Percentiles rank a stretch among this genome's conserved stretches.
phyloP scores from a whole-genome alignment of 176 grass and related monocot species.

The Triticum timopheevii region DNA sequence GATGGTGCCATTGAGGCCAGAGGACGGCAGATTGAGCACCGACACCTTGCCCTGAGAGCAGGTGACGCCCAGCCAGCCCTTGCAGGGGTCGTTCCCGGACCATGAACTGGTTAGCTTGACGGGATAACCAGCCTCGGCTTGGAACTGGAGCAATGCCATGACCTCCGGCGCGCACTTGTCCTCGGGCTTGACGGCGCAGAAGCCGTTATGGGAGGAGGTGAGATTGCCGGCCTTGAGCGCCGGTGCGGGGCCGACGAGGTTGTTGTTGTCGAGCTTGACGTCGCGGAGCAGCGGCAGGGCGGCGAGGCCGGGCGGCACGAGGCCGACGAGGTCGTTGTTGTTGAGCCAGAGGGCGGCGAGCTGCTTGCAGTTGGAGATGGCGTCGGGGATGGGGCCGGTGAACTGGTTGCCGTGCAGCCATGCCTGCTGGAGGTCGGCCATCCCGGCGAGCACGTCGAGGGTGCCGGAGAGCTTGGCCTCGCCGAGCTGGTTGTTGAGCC shows the following conservation, averaged over 20 bases:
- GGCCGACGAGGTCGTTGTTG: conserved; percentile 70
- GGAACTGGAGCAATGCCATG: conserved; percentile 60
- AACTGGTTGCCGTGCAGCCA: conserved; percentile 95
- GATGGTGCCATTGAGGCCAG: conserved; percentile 65
- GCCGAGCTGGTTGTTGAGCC: conserved; percentile 85
- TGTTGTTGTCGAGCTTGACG: conserved; percentile 75
- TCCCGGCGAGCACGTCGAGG: conserved; percentile 51
- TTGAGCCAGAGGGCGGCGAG: conserved; percentile 54
- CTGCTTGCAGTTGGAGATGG: conserved; percentile 43
- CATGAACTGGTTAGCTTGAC: conserved; percentile 20
- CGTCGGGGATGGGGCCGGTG: conserved; percentile 57
- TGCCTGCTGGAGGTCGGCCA: conserved; percentile 45
- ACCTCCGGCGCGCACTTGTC: conserved; percentile 46
- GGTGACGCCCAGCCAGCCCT: conserved; percentile 55
- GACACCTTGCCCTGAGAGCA: conserved; percentile 44
- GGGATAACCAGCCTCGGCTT: conserved; percentile 44
- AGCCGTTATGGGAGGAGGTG: conserved; percentile 45
- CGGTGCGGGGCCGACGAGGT: conserved; percentile 65
- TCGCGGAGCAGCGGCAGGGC: conserved; percentile 36
- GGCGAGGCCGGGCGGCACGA: conserved; percentile 46
- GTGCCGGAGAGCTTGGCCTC: conserved; percentile 46
- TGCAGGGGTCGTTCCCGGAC: conserved; percentile 64
- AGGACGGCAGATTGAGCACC: conserved; percentile 47
- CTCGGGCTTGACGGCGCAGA: conserved; percentile 53
- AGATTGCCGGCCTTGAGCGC: conserved; percentile 45